A percentile compares a stretch with the other conserved stretches of the same genome.
These are phyloP conservation scores for Periglandula ipomoeae DNA, from an alignment of 2,329 filamentous ascomycete genomes.

Conservation along the genomic window DNA sequence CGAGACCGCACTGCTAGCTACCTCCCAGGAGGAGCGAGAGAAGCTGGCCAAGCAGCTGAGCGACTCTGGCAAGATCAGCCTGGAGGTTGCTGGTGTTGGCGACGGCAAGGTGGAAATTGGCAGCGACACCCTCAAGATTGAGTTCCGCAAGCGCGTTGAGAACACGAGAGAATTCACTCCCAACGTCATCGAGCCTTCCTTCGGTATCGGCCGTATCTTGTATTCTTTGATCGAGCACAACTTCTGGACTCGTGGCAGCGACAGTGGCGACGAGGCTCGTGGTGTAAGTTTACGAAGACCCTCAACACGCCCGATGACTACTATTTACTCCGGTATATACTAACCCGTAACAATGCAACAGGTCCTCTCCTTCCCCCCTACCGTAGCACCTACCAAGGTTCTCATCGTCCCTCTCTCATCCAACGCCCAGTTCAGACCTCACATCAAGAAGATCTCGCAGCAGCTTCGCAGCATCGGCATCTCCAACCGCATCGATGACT, in stretches of 20 bases:
- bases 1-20: conserved; percentile 65
- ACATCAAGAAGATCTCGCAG: conserved; percentile 62
- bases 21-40: conserved; percentile 74
- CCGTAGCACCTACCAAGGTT: conserved; percentile 89
- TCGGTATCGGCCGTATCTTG: conserved; percentile 90
- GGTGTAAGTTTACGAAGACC: conserved; percentile 55
- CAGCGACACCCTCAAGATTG: conserved; percentile 73
- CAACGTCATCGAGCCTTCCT: conserved; percentile 95
- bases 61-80: conserved; percentile 62
- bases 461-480: conserved; percentile 69
- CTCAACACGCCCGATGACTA: background rate
- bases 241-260: conserved; percentile 75
- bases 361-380: conserved; percentile 46
- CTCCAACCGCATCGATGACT: conserved; percentile 82
- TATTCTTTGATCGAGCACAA: conserved; percentile 90
- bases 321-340: conserved; percentile 1
- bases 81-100: conserved; percentile 60
- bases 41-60: conserved; percentile 66
- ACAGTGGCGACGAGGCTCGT: conserved; percentile 61
- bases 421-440: conserved; percentile 72
- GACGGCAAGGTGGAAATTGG: conserved; percentile 70
- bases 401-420: conserved; percentile 82
- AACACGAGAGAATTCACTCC: conserved; percentile 86
- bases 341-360: conserved; percentile 18
- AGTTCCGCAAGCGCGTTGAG: conserved; percentile 73